Base-by-base conservation (phyloP, 2,329 filamentous ascomycete genomes). In the Alternaria gansuensis region DNA sequence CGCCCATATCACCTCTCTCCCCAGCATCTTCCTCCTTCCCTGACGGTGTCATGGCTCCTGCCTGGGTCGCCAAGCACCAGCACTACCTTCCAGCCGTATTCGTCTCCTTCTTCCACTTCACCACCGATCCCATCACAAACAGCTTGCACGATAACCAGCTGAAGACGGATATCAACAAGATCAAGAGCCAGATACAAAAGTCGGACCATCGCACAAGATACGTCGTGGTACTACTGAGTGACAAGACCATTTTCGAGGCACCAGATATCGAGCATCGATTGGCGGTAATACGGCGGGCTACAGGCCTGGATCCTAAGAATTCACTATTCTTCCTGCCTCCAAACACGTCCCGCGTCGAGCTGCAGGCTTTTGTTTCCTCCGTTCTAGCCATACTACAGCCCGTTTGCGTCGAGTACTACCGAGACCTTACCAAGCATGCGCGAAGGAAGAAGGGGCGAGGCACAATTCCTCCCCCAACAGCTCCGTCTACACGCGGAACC, bases 41-140 rank as follows among this genome's bases (percentile, higher is more conserved):
- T 7, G 95, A 98, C 78, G 95, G 94, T 4, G 82, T 97, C 58
- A 87, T 97, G 75, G 88, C 93, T 60, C 84, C 89, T 21, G 79
- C 86, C 60, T 99, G 94, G 94, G 83, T 96, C 54, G 86, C 87
- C 59, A 99, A 98, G 76, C 94, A 98, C 75, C 93, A 97, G 73
- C 83, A 90, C 51, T 82, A 92, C 17, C 84, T 98, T 23, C 94
- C 94, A 2, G 90, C 92, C 61, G 85, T 92, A 26, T 89, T 92
- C 66, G 77, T 96, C 31, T 90, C 89, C 65, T 95, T 96, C 79
- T 96, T 96, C 73, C 84, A 85, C 34, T 86, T 97, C 57, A 87
- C 86, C 4, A 85, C 88, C 23, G 90, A 96, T 69, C 82, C 87
- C 0, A 89, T 86, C n/a, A 85, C 89, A 58, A 88, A 89, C 53